Evolutionary conservation across 140 eudicot genomes (phyloP).

Genomic region (Anethum foeniculum): DNA sequence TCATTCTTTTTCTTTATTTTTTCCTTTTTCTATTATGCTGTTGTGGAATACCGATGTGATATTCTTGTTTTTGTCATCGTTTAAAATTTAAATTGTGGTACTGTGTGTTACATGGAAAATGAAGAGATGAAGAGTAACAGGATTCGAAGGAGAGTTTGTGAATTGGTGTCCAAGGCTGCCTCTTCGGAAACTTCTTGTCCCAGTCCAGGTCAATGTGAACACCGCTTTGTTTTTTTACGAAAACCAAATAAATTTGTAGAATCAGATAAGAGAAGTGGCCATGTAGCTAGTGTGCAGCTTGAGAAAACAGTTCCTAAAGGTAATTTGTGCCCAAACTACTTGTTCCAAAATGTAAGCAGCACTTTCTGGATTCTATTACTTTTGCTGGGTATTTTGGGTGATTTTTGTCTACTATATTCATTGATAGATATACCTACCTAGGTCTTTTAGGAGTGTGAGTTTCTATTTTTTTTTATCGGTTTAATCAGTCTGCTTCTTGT

Average conservation of each 20-base stretch:
- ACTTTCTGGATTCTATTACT: not conserved
- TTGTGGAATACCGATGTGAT: not conserved
- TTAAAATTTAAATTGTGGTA: not conserved
- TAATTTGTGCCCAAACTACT: conserved; percentile 13
- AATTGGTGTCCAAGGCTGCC: conserved; percentile 78
- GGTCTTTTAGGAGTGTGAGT: not conserved
- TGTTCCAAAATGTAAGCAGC: conserved; percentile 2
- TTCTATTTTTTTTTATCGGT: not conserved
- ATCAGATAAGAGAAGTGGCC: conserved; percentile 46
- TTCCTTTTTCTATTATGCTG: not conserved
- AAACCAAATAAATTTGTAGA: conserved; percentile 70
- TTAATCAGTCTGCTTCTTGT: conserved; percentile 8
- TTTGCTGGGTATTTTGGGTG: not conserved
- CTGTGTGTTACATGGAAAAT: conserved; percentile 32
- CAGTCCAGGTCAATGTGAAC: conserved; percentile 59
- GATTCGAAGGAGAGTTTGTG: conserved; percentile 66
- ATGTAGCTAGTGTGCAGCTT: conserved; percentile 55
- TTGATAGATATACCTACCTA: not conserved
- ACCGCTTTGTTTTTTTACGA: conserved; percentile 79
- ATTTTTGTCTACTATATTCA: not conserved
- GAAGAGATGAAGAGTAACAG: conserved; percentile 86
- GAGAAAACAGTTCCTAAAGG: conserved; percentile 88
- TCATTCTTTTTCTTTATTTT: not conserved
- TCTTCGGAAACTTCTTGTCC: conserved; percentile 30
- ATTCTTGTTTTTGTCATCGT: not conserved